A percentile compares a stretch with the other conserved stretches of the same genome.
phyloP scores from a whole-genome alignment of 805 yeast genomes.

The Candida germanica region DNA sequence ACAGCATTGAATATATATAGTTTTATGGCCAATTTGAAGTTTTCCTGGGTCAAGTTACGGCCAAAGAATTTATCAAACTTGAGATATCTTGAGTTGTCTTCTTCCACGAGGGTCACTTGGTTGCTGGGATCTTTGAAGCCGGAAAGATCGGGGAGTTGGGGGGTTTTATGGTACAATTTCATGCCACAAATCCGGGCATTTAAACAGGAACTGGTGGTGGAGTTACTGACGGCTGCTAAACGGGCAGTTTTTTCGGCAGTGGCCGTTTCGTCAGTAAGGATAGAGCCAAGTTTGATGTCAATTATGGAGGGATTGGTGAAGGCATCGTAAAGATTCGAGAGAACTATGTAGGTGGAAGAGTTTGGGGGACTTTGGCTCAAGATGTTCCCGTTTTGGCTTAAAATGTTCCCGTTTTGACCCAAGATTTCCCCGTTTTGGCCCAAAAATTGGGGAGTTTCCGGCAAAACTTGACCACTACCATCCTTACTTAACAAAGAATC shows the following conservation, averaged over 20 bases:
- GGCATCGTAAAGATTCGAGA: constrained; percentile 67
- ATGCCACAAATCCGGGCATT: constrained; percentile 86
- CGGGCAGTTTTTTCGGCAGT: constrained; percentile 57
- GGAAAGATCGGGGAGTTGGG: constrained; percentile 5
- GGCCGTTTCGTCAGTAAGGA: constrained; percentile 63
- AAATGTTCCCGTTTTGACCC: too few relatives aligned
- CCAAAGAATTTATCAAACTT: constrained; percentile 71
- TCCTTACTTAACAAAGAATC: constrained; percentile 4
- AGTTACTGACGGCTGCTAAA: constrained; percentile 56
- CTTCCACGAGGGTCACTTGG: constrained; percentile 2
- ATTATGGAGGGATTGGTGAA: constrained; percentile 65
- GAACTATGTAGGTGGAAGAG: constrained; percentile 47
- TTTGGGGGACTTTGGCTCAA: too few relatives aligned
- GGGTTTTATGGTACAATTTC: constrained; percentile 42
- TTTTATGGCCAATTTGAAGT: constrained; percentile 44
- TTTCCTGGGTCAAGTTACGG: constrained; percentile 46
- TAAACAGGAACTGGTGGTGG: constrained; percentile 79
- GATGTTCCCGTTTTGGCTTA: too few relatives aligned
- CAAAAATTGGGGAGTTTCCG: neutral
- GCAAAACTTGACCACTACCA: neutral
- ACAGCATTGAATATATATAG: constrained; percentile 37
- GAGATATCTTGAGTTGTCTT: constrained; percentile 40
- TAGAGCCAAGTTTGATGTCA: constrained; percentile 80
- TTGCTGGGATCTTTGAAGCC: constrained; percentile 1
- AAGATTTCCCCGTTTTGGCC: neutral